Evolutionary conservation across 2,329 filamentous ascomycete species (phyloP).

Genomic region (Venturia aucupariae): DNA sequence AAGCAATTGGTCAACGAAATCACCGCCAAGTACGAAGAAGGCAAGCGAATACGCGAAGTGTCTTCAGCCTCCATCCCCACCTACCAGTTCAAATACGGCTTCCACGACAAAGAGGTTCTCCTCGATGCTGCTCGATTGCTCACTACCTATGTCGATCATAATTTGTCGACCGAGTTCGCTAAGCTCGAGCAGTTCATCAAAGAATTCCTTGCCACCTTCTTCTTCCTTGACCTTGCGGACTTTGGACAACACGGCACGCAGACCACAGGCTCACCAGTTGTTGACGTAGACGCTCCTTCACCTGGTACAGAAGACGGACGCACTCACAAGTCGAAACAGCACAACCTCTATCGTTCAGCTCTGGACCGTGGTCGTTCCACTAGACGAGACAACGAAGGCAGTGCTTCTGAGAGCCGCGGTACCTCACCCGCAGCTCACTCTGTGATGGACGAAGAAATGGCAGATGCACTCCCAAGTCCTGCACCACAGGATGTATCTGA

Average conservation of each 20-base stretch:
- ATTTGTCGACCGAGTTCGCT: slow-evolving; percentile 34
- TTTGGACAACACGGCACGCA: slow-evolving; percentile 37
- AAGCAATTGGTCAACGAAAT: slow-evolving; percentile 88
- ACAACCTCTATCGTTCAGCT: slow-evolving; percentile 72
- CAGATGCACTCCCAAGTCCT: slow-evolving; percentile 29
- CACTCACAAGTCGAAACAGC: slow-evolving; percentile 58
- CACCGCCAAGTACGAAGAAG: slow-evolving; percentile 86
- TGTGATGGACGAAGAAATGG: slow-evolving; percentile 66
- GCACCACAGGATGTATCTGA: slow-evolving; percentile 32
- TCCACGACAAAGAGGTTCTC: slow-evolving; percentile 50
- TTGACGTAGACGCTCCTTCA: slow-evolving; percentile 17
- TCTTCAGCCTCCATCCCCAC: slow-evolving; percentile 47
- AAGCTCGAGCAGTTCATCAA: slow-evolving; percentile 38
- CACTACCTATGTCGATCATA: slow-evolving; percentile 34
- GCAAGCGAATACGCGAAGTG: slow-evolving; percentile 60
- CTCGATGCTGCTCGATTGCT: slow-evolving; percentile 38
- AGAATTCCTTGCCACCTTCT: slow-evolving; percentile 42
- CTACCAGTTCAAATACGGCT: slow-evolving; percentile 67
- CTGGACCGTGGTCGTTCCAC: slow-evolving; percentile 45
- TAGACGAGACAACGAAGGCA: slow-evolving; percentile 69
- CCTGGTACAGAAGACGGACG: slow-evolving; percentile 62
- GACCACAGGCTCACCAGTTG: slow-evolving; percentile 4
- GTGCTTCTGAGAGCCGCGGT: slow-evolving; percentile 73
- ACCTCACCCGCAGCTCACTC: slow-evolving; percentile 79
- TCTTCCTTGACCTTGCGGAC: slow-evolving; percentile 40